Percentiles rank a stretch among this genome's conserved stretches.
Conservation (phyloP, 2,329 filamentous ascomycete species). For the Fusarium brachygibbosum region DNA sequence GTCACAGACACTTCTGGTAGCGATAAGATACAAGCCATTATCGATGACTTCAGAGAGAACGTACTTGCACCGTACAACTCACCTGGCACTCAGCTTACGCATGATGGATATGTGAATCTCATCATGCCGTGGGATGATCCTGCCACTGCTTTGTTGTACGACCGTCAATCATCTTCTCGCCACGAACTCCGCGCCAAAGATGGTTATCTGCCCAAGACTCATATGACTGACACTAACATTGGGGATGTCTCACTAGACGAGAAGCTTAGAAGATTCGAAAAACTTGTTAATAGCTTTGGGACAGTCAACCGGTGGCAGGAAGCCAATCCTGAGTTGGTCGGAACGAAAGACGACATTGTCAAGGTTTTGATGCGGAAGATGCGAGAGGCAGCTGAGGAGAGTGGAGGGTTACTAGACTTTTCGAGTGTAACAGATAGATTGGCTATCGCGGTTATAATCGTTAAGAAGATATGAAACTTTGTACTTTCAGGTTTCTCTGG, state of each 20-base stretch:
- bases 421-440: not conserved
- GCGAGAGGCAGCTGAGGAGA: not conserved
- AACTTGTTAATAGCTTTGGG: not conserved
- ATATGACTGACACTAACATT: fast-evolving
- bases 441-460: not conserved
- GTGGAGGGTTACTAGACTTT: not conserved
- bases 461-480: not conserved
- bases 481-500: not conserved
- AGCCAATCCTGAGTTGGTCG: not conserved
- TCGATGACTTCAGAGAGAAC: not conserved
- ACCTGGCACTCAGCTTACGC: not conserved
- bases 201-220: fast-evolving
- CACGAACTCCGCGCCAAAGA: not conserved
- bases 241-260: fast-evolving
- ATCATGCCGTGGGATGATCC: slow-evolving; percentile 20
- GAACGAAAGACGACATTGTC: not conserved
- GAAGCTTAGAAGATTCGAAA: not conserved
- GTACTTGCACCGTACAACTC: not conserved
- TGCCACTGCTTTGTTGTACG: not conserved
- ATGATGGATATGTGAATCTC: slow-evolving; percentile 8
- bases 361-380: not conserved
- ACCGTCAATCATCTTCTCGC: not conserved
- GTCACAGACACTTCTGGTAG: not conserved
- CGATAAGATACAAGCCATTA: not conserved
- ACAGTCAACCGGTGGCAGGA: slow-evolving; percentile 10